Conservation (phyloP, 345 rosid species). For the Brassica nigra region DNA sequence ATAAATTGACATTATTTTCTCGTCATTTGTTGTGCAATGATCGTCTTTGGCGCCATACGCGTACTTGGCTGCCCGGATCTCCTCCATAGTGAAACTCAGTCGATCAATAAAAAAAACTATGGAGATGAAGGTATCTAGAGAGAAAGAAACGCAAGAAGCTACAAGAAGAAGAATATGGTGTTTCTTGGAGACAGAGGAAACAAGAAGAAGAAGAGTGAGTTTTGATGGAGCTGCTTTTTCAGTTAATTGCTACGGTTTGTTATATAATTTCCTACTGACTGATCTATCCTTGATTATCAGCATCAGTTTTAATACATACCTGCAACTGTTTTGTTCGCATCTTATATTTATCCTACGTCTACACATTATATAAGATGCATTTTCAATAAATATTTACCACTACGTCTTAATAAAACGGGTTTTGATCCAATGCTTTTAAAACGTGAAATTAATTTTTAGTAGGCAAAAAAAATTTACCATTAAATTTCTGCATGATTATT, state of each 20-base stretch:
- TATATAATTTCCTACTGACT: too few relatives aligned
- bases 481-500: too few relatives aligned
- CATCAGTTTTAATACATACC: too few relatives aligned
- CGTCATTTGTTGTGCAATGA: not conserved
- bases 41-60: not conserved
- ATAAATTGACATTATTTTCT: not conserved
- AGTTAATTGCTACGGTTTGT: not conserved
- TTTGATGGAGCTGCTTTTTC: not conserved
- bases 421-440: too few relatives aligned
- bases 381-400: too few relatives aligned
- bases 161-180: not conserved
- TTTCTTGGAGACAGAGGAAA: slow-evolving; percentile 11
- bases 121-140: not conserved
- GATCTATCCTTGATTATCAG: not conserved
- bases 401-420: too few relatives aligned
- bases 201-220: not conserved
- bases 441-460: too few relatives aligned
- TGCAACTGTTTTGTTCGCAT: not conserved
- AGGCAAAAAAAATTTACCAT: too few relatives aligned
- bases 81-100: not conserved
- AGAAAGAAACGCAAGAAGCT: not conserved
- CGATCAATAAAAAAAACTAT: not conserved
- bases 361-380: too few relatives aligned
- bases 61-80: too few relatives aligned
- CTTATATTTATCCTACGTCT: not conserved